Evolutionary conservation across 2,329 filamentous ascomycete genomes (phyloP).

Genomic region (Pseudogymnoascus sp.): DNA sequence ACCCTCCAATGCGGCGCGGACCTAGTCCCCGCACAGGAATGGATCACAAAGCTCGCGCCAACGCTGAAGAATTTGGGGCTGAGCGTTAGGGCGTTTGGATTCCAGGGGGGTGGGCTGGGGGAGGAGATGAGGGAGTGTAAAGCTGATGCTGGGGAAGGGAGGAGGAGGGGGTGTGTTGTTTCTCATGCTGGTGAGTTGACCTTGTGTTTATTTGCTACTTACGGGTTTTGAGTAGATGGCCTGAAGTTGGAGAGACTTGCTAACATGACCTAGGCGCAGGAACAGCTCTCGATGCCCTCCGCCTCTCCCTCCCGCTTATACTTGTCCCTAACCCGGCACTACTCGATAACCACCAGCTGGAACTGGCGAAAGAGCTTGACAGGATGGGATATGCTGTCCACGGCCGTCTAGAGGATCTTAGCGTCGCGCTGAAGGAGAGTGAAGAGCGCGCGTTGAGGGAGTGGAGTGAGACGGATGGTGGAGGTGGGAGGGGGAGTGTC

Average conservation of each 20-base stretch:
- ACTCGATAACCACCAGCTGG: constrained; percentile 83
- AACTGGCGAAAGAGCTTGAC: constrained; percentile 71
- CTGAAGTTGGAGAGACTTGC: neutral
- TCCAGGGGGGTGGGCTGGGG: constrained; percentile 51
- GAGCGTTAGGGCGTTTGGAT: constrained; percentile 54
- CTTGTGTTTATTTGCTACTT: neutral
- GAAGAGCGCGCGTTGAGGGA: neutral
- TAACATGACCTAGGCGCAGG: constrained; percentile 59
- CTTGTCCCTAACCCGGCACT: constrained; percentile 80
- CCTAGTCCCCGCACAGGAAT: constrained; percentile 41
- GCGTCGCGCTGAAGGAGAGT: neutral
- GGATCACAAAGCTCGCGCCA: constrained; percentile 20
- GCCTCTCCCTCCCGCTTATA: constrained; percentile 66
- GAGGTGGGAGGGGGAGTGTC: neutral
- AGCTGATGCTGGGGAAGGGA: constrained; percentile 37
- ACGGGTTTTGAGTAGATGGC: neutral
- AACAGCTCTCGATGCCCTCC: constrained; percentile 75
- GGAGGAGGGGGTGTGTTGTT: constrained; percentile 64
- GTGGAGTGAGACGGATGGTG: neutral
- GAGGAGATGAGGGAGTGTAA: constrained; percentile 38
- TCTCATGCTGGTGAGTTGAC: constrained; percentile 69
- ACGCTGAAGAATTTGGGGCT: constrained; percentile 32
- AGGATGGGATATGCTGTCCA: constrained; percentile 63
- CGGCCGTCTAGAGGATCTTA: constrained; percentile 17
- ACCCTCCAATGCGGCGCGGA: constrained; percentile 74